phyloP scores from a whole-genome alignment of 495 filamentous ascomycete genomes.

The Massariosphaeria phaeospora region DNA sequence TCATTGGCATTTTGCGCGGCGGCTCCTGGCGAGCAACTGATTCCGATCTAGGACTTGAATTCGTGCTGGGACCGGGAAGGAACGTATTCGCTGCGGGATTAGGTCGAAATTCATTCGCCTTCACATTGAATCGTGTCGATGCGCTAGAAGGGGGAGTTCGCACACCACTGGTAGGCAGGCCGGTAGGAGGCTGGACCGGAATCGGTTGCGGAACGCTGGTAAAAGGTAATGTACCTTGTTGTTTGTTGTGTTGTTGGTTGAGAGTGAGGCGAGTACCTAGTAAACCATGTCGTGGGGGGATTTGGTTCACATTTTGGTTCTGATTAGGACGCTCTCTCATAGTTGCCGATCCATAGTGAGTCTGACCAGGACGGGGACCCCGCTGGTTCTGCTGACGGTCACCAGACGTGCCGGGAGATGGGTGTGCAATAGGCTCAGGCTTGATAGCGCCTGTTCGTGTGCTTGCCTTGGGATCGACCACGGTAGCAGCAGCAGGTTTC shows the following conservation, averaged over 20 bases:
- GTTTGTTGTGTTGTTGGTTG: constrained; percentile 54
- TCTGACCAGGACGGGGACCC: constrained; percentile 40
- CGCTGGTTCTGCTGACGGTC: constrained; percentile 48
- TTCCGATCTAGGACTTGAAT: constrained; percentile 57
- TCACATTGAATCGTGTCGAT: constrained; percentile 71
- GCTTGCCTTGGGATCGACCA: constrained; percentile 28
- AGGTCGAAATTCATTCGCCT: constrained; percentile 77
- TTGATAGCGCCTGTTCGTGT: constrained; percentile 29
- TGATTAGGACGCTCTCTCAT: constrained; percentile 41
- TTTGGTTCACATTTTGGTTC: constrained; percentile 36
- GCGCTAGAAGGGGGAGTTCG: constrained; percentile 50
- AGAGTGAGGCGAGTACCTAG: constrained; percentile 51
- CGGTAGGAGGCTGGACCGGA: constrained; percentile 47
- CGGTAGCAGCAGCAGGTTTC: constrained; percentile 38
- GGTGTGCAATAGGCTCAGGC: constrained; percentile 18
- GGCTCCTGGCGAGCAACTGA: constrained; percentile 43
- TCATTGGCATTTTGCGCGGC: constrained; percentile 46
- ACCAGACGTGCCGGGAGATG: constrained; percentile 13
- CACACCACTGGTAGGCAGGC: constrained; percentile 44
- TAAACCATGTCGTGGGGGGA: constrained; percentile 19
- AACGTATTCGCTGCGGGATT: constrained; percentile 73
- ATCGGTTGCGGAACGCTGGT: constrained; percentile 49
- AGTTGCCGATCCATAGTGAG: constrained; percentile 22
- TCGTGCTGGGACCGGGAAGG: constrained; percentile 60
- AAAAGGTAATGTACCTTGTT: constrained; percentile 19